Evolutionary conservation across 1,284 basidiomycete species (phyloP).

Genomic region (Mixia osmundae): DNA sequence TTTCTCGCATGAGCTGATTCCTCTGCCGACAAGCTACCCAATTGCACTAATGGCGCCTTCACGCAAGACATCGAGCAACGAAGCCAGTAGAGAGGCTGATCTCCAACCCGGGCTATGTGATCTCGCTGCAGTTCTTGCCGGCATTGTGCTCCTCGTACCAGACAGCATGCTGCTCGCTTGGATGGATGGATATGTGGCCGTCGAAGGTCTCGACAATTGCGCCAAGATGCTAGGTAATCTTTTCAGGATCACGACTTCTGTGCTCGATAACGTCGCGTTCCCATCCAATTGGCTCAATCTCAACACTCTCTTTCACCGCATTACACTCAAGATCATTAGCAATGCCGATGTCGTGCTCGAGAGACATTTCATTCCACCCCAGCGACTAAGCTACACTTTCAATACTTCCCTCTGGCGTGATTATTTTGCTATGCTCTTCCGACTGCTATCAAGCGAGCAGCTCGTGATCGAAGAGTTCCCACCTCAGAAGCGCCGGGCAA

Average conservation of each 20-base stretch:
- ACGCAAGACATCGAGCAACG: no score
- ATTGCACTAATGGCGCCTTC: no score
- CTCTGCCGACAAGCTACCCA: no score
- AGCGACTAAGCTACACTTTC: conserved; percentile 39
- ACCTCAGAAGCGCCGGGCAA: conserved; percentile 50
- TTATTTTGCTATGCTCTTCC: conserved; percentile 57
- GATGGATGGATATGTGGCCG: conserved; percentile 51
- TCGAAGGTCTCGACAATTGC: conserved; percentile 62
- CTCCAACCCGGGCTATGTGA: conserved; percentile 54
- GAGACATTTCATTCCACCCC: conserved; percentile 53
- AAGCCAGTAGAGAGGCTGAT: conserved; percentile 15
- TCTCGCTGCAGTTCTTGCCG: conserved; percentile 59
- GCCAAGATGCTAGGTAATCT: conserved; percentile 45
- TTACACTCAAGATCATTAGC: conserved; percentile 68
- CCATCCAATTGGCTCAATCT: conserved; percentile 80
- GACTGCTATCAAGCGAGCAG: conserved; percentile 66
- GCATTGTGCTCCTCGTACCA: conserved; percentile 55
- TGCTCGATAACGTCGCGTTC: conserved; percentile 70
- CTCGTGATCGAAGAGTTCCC: conserved; percentile 83
- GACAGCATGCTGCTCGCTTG: conserved; percentile 53
- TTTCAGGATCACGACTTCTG: conserved; percentile 59
- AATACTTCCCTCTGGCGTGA: conserved; percentile 59
- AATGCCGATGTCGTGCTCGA: conserved; percentile 53
- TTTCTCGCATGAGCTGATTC: no score
- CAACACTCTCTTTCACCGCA: conserved; percentile 68